Conservation (phyloP, 768 basidiomycete species). For the Tricholoma hemisulphureum region DNA sequence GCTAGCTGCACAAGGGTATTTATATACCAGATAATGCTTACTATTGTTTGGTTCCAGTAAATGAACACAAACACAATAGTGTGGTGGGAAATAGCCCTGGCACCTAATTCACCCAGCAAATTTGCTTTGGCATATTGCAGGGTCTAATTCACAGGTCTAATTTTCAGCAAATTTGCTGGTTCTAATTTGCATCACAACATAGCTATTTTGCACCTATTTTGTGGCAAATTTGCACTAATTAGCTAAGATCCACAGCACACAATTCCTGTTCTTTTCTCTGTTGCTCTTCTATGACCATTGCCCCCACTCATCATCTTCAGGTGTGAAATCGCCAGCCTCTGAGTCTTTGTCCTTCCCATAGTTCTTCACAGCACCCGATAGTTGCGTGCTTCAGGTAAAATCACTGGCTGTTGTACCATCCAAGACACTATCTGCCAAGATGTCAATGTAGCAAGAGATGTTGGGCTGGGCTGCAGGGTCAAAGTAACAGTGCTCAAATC, state of each 20-base stretch:
- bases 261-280: background rate
- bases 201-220: background rate
- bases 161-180: background rate
- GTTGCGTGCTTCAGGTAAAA: background rate
- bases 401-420: background rate
- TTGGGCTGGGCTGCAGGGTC: slow-evolving; percentile 4
- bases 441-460: background rate
- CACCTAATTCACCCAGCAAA: background rate
- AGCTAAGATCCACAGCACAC: background rate
- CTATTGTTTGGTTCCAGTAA: too few species aligned
- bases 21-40: too few species aligned
- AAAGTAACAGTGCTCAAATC: slow-evolving; percentile 1
- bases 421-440: background rate
- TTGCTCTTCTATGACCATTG: background rate
- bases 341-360: background rate
- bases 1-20: too few species aligned
- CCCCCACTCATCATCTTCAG: background rate
- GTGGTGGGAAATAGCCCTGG: background rate
- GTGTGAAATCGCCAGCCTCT: background rate
- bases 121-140: background rate
- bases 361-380: background rate
- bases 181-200: background rate
- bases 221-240: slow-evolving; percentile 1
- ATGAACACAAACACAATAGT: too few species aligned
- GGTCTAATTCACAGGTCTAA: background rate